Conservation (phyloP, 345 rosid species). For the Euphorbia pulcherrima region DNA sequence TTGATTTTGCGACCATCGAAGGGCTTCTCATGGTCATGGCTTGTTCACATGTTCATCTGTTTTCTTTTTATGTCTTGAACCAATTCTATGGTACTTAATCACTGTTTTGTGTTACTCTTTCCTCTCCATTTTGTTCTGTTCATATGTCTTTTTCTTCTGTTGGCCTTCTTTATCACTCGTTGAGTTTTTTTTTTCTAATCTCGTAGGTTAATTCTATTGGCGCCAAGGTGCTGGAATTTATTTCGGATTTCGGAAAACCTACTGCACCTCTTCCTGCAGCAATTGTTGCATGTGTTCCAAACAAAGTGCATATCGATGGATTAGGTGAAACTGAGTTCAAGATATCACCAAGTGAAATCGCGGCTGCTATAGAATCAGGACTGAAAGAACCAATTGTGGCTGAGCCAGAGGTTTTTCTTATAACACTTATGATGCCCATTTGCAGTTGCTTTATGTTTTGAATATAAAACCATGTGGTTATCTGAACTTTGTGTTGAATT, state of each 20-base stretch:
- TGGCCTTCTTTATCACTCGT: conserved; percentile 12
- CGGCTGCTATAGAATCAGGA: conserved; percentile 70
- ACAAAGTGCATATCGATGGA: conserved; percentile 73
- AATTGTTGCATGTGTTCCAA: conserved; percentile 95
- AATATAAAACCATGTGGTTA: conserved; percentile 5
- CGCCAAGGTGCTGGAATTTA: conserved; percentile 80
- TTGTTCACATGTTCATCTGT: background rate
- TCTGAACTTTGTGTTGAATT: conserved; percentile 18
- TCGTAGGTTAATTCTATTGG: conserved; percentile 84
- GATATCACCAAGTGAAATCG: conserved; percentile 65
- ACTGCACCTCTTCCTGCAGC: conserved; percentile 95
- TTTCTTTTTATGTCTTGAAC: background rate
- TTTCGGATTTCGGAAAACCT: conserved; percentile 91
- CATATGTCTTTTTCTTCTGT: background rate
- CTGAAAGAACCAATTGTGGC: conserved; percentile 82
- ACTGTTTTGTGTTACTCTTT: background rate
- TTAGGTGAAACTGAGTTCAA: conserved; percentile 81
- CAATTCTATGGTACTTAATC: background rate
- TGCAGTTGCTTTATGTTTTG: conserved; percentile 13
- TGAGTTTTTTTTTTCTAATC: background rate
- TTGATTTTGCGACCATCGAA: background rate
- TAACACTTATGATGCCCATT: conserved; percentile 18
- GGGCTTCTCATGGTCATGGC: background rate
- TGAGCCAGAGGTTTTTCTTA: conserved; percentile 80
- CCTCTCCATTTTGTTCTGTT: background rate